phyloP scores from a whole-genome alignment of 352 stramenopile genomes.

The Phytophthora litchii region DNA sequence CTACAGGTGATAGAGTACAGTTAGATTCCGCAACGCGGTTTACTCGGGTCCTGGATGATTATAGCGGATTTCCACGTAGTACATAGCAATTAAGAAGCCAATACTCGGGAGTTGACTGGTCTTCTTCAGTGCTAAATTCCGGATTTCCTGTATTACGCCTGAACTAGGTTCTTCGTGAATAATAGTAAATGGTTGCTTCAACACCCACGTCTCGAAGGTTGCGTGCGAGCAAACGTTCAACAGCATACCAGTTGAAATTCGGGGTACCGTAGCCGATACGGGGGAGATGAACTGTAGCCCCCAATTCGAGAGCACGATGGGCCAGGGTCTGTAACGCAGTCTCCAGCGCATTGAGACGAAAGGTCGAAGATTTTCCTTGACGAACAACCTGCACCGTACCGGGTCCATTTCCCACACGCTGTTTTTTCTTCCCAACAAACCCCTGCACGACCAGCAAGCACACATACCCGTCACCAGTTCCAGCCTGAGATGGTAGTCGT shows the following conservation, averaged over 20 bases:
- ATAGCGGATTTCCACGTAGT: no score
- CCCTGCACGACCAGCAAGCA: constrained; percentile 79
- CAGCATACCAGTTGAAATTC: constrained; percentile 84
- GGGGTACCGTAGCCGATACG: constrained; percentile 80
- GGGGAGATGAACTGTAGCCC: constrained; percentile 73
- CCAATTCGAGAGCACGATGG: constrained; percentile 34
- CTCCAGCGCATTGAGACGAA: constrained; percentile 70
- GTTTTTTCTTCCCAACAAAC: constrained; percentile 62
- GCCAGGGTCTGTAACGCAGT: constrained; percentile 50
- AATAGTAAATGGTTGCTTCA: constrained; percentile 77
- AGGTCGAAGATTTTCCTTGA: constrained; percentile 64
- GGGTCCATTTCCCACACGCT: constrained; percentile 35
- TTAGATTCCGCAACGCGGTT: neutral
- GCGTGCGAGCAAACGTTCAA: constrained; percentile 74
- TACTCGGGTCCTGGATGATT: no score
- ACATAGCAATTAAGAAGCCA: neutral
- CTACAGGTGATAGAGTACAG: constrained; percentile 31
- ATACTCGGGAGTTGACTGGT: no score
- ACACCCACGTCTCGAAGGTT: constrained; percentile 61
- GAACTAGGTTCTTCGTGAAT: constrained; percentile 27
- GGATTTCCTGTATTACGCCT: neutral
- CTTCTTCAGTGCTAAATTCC: no score
- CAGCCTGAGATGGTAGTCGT: constrained; percentile 29
- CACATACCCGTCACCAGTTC: constrained; percentile 46
- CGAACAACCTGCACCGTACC: constrained; percentile 38